Evolutionary conservation across 1,284 basidiomycete genomes (phyloP).

Genomic region (Ganoderma sp.): DNA sequence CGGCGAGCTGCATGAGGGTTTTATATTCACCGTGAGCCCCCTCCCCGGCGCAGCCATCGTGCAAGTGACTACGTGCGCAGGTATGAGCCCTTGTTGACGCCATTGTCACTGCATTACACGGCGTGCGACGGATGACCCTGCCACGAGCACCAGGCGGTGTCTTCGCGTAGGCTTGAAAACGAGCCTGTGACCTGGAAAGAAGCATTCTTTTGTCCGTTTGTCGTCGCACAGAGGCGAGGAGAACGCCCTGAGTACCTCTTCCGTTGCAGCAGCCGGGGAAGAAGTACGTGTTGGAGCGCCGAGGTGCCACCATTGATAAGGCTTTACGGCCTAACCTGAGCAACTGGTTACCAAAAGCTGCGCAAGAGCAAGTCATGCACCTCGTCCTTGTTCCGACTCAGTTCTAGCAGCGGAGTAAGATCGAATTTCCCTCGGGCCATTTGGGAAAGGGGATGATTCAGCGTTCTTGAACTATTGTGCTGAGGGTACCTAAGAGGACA

Average conservation of each 20-base stretch:
- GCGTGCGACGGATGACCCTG: background rate
- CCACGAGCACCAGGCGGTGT: background rate
- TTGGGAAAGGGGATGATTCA: conserved; percentile 8
- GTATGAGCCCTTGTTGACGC: background rate
- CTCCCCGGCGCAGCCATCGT: no score
- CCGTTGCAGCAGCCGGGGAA: background rate
- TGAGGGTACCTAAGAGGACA: conserved; percentile 7
- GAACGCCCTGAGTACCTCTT: background rate
- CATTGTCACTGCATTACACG: background rate
- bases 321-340: background rate
- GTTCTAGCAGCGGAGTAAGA: background rate
- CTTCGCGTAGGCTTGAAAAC: background rate
- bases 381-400: background rate
- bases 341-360: background rate
- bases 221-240: background rate
- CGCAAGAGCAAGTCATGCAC: background rate
- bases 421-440: conserved; percentile 63
- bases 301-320: background rate
- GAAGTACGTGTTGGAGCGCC: background rate
- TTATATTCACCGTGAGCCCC: background rate
- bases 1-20: background rate
- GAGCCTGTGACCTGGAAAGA: background rate
- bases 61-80: background rate
- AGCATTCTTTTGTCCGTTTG: background rate
- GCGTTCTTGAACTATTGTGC: conserved; percentile 4